Evolutionary conservation across 345 rosid genomes (phyloP).

Genomic region (Heritiera fomes): DNA sequence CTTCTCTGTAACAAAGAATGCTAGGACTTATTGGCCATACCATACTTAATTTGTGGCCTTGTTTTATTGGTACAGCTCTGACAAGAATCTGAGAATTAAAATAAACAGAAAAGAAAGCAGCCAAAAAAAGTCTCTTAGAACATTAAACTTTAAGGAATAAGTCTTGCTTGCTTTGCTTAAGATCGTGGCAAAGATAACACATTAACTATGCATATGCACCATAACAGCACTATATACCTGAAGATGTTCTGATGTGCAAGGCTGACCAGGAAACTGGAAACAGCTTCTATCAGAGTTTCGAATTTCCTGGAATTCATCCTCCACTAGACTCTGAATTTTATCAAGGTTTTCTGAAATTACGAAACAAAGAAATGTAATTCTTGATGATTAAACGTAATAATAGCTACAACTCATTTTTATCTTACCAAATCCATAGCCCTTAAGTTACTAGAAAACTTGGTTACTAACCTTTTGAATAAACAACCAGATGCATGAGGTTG

Average conservation of each 20-base stretch:
- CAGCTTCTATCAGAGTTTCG: constrained; percentile 46
- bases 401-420: neutral
- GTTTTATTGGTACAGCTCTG: constrained; percentile 71
- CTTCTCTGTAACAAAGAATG: constrained; percentile 81
- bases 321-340: constrained; percentile 62
- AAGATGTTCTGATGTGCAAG: constrained; percentile 76
- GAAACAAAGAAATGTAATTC: constrained; percentile 27
- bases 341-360: constrained; percentile 67
- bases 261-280: constrained; percentile 70
- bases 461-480: constrained; percentile 75
- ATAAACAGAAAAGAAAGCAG: neutral
- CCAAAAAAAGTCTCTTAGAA: neutral
- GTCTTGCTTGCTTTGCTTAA: neutral
- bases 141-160: neutral
- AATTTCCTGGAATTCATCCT: constrained; percentile 71
- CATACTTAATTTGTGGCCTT: constrained; percentile 78
- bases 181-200: neutral
- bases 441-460: neutral
- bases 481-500: constrained; percentile 84
- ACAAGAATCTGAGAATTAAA: constrained; percentile 69
- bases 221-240: constrained; percentile 49
- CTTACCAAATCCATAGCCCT: too few relatives aligned
- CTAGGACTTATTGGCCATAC: constrained; percentile 86
- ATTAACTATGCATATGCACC: neutral
- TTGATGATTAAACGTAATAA: constrained; percentile 10